Base-by-base conservation (phyloP, 2,329 filamentous ascomycete genomes). In the Aspergillus hortae region DNA sequence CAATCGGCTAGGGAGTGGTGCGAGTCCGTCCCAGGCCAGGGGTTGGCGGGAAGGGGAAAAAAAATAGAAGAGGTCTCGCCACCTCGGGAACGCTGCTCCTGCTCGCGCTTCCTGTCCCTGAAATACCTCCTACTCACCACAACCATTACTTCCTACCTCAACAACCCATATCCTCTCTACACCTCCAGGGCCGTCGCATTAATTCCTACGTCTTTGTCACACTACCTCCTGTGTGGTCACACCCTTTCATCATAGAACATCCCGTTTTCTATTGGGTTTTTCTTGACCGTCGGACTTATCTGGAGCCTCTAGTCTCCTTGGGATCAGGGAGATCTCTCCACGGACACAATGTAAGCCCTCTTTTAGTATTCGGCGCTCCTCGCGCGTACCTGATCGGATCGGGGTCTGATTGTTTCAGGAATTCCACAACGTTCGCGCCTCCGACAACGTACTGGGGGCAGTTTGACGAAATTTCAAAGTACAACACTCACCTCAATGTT, bases 401-500 rank as follows among this genome's bases (percentile, higher is more conserved):
- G 12, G 38, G n/a, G 27, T 42, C 51, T 56, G 38, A 56, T 15
- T 32, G 12, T 21, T 43, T 38, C 57, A 77, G 75, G 73, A 81
- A 81, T 66, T 76, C 76, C 15, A 76, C 74, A 6, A 57, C 73
- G 46, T 56, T 74, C 48, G 69, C 72, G 17, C 57, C 74, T 59
- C 73, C 77, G 49, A 78, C 80, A 57, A 82, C 82, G 44, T 88
- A 86, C 71, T 86, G 83, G 83, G 80, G 77, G 61, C 80, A 85
- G 56, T 87, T 83, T 67, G 78, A 84, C 53, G 80, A 85, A 62
- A 81, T 87, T 57, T 80, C 82, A 23, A 80, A 83, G 60, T 83
- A 83, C 80, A 94, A 96, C 82, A 82, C 95, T 52, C 84, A 91
- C 61, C 85, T 99, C 67, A 96, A 90, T 74, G 80, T 90, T 58